Percentiles rank a stretch among this genome's conserved stretches.
Conservation (phyloP, 257 asterid species). For the Paulownia fortunei region DNA sequence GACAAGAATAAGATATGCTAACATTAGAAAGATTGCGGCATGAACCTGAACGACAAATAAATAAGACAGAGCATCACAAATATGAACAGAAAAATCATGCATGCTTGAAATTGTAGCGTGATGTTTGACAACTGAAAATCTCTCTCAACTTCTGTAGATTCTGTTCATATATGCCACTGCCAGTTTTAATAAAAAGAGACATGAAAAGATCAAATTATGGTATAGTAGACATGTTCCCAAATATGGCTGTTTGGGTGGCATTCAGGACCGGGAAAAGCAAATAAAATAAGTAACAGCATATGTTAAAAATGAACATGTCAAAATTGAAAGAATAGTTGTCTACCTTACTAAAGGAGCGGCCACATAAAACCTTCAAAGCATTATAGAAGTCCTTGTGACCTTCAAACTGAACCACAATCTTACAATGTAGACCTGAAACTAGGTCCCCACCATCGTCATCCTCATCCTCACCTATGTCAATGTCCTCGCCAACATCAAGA, state of each 20-base stretch:
- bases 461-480: slow-evolving; percentile 58
- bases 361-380: slow-evolving; percentile 81
- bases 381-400: slow-evolving; percentile 65
- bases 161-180: not conserved
- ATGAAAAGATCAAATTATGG: not conserved
- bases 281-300: not conserved
- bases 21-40: not conserved
- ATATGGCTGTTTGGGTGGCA: not conserved
- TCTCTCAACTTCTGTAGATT: not conserved
- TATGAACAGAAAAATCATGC: not conserved
- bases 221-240: not conserved
- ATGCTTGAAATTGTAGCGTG: not conserved
- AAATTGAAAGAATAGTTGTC: slow-evolving; percentile 7
- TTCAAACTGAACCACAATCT: slow-evolving; percentile 82
- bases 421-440: slow-evolving; percentile 90
- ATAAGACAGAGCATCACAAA: not conserved
- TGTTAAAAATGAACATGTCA: not conserved
- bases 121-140: not conserved
- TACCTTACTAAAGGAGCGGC: slow-evolving; percentile 91
- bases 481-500: slow-evolving; percentile 94
- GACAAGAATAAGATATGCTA: not conserved
- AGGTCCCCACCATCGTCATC: slow-evolving; percentile 65
- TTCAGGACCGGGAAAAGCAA: not conserved
- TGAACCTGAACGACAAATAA: not conserved
- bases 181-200: not conserved